Percentiles rank a stretch among this genome's conserved stretches.
These are phyloP conservation scores for Verticillium longisporum DNA, from an alignment of 2,329 filamentous ascomycete species.

Conservation along the genomic window DNA sequence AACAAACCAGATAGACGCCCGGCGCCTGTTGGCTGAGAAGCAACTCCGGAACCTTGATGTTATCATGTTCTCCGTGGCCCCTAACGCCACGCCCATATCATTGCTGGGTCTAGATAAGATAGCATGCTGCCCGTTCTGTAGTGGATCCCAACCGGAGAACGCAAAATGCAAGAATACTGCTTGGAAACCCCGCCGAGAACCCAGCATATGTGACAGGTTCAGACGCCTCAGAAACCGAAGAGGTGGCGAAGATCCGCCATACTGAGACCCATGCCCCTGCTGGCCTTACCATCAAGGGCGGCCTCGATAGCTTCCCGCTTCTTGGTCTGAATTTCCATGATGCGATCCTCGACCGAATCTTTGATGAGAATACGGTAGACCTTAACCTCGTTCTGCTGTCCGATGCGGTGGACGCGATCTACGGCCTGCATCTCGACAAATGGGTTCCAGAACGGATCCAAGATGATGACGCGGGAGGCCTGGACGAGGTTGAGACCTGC, in stretches of 20 bases:
- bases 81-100: no score
- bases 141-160: no score
- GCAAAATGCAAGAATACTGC: no score
- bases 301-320: constrained; percentile 72
- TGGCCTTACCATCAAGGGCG: constrained; percentile 70
- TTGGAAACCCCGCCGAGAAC: no score
- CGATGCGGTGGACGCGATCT: constrained; percentile 83
- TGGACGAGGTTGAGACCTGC: constrained; percentile 80
- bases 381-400: constrained; percentile 65
- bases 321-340: constrained; percentile 68
- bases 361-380: constrained; percentile 75
- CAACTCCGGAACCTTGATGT: no score
- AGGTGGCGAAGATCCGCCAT: constrained; percentile 63
- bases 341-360: constrained; percentile 81
- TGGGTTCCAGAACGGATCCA: constrained; percentile 93
- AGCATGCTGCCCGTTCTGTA: no score
- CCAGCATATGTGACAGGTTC: no score
- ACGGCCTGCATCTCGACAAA: constrained; percentile 90
- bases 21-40: no score
- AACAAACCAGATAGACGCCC: no score
- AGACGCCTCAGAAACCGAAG: constrained; percentile 33
- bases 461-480: constrained; percentile 79
- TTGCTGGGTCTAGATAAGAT: no score
- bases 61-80: no score
- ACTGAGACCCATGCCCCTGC: constrained; percentile 59